Evolutionary conservation across 2,329 filamentous ascomycete species (phyloP), one percentile per base, ranked within the genome.

Genomic region (Xylaria polymorpha): DNA sequence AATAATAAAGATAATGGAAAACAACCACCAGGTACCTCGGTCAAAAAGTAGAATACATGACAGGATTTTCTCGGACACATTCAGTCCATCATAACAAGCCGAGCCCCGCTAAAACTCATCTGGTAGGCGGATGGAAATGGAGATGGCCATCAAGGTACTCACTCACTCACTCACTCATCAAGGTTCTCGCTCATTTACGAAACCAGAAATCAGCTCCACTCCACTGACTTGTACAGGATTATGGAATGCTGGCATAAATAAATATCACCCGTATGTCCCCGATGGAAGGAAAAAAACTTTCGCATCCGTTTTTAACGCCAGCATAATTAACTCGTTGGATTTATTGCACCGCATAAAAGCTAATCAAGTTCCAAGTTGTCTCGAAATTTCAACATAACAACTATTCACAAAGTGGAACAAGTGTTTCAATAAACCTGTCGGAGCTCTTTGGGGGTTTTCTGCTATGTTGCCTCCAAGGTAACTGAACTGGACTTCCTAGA

Each of bases 121-220:
- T 20, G 5, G 46, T 32, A n/a, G 37, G 39, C 48, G 35, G 35
- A 53, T 43, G 15, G 37, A 18, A 29, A 32, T 18, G 48, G 60
- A 18, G 35, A 44, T 20, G 46, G 18, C 59, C 59, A 61, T 61
- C 59, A 61, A 61, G 59, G 59, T 61, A 41, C 37, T 43, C 55
- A 37, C 53, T 56, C 55, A 58, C 43, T 37, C 53, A 41, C 37
- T 43, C 55, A 37, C 53, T 56, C 55, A 58, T 58, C 55, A 58
- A 58, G 55, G 55, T 58, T 58, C 55, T 58, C 55, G 4, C 43
- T 62, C 39, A 55, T 51, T 37, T 22, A 35, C 22, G 18, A 53
- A 55, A 20, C 4, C 55, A 35, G 44, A 5, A 41, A 37, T 37
- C 20, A 53, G 35, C 59, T 61, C 59, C 59, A 61, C 32, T 35